These are phyloP conservation scores for Xanthoceras sorbifolium DNA, from an alignment of 345 rosid genomes.

Conservation along the genomic window DNA sequence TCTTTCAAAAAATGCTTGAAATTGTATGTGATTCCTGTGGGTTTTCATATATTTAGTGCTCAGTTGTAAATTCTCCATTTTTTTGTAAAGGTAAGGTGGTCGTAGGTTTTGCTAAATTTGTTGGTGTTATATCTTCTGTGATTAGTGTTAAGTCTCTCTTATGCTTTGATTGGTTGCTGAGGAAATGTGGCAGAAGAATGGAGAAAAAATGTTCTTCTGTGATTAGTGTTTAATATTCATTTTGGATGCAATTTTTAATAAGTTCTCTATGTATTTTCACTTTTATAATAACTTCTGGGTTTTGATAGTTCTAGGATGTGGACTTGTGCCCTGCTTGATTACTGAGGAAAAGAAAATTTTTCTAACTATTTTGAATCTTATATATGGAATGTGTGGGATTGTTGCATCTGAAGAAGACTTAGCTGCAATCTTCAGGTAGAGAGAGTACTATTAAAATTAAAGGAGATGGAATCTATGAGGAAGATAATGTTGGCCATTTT, in stretches of 20 bases:
- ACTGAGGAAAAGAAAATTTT: neutral
- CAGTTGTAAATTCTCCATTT: neutral
- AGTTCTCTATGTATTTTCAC: too few relatives aligned
- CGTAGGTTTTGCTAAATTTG: neutral
- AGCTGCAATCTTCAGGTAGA: neutral
- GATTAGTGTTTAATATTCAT: neutral
- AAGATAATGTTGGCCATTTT: neutral
- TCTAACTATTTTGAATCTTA: neutral
- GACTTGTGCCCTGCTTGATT: neutral
- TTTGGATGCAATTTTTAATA: neutral
- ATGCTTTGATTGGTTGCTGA: neutral
- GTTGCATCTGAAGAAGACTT: neutral
- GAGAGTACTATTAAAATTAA: neutral
- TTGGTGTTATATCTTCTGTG: neutral
- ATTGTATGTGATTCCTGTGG: constrained; percentile 2
- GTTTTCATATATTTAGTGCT: constrained; percentile 17
- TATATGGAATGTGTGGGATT: neutral
- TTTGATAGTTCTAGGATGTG: neutral
- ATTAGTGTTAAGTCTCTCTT: neutral
- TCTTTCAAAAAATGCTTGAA: neutral
- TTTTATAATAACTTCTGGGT: neutral
- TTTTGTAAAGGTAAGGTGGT: too few relatives aligned
- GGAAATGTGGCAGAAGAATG: neutral
- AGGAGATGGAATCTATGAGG: neutral
- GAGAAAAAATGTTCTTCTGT: neutral